These are phyloP conservation scores for Cyclotella atomus DNA, from an alignment of 108 stramenopile species.

Conservation along the genomic window DNA sequence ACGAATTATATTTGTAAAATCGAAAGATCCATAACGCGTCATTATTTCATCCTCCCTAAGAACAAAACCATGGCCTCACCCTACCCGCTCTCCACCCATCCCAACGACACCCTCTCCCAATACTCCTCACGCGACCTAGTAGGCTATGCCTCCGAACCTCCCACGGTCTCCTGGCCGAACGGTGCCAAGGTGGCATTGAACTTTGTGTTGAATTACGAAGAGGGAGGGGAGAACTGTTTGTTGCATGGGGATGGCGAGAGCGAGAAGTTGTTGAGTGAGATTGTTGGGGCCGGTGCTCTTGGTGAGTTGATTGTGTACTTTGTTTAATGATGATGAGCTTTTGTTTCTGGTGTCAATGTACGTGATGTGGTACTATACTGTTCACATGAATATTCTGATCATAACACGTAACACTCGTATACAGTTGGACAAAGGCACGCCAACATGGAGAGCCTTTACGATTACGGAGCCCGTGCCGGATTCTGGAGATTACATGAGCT, in stretches of 20 bases:
- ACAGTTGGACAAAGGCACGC: conserved; percentile 61
- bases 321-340: background rate
- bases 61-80: too few relatives aligned
- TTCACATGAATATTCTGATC: too few relatives aligned
- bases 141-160: conserved; percentile 80
- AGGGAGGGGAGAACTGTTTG: conserved; percentile 89
- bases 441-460: conserved; percentile 94
- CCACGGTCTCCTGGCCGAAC: conserved; percentile 78
- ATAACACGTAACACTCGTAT: too few relatives aligned
- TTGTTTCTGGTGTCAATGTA: too few relatives aligned
- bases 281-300: conserved; percentile 73
- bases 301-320: conserved; percentile 43
- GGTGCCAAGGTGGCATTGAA: conserved; percentile 87
- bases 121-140: conserved; percentile 82
- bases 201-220: conserved; percentile 97
- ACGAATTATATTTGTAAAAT: background rate
- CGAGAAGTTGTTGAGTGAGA: conserved; percentile 88
- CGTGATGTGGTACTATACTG: background rate
- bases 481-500: conserved; percentile 93
- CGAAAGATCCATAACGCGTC: too few relatives aligned
- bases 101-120: conserved; percentile 70
- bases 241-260: conserved; percentile 82
- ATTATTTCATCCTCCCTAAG: too few relatives aligned
- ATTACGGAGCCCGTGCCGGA: conserved; percentile 92
- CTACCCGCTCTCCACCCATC: conserved; percentile 49